Evolutionary conservation across 257 asterid species (phyloP).

Genomic region (Solanum clarkiae): DNA sequence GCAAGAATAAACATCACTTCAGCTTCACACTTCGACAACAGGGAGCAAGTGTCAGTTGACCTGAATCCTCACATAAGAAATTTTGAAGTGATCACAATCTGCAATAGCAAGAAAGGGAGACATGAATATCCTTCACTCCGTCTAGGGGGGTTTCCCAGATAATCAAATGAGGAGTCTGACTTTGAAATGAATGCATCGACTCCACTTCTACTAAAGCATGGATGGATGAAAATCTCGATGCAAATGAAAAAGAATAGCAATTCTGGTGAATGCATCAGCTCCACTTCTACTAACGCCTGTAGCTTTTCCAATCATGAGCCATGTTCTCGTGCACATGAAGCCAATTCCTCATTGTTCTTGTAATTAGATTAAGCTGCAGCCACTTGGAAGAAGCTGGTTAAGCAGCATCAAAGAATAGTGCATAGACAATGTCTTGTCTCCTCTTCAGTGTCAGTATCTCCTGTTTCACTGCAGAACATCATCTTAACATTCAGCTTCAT

Average conservation of each 20-base stretch:
- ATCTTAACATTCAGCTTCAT: not conserved
- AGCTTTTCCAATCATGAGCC: not conserved
- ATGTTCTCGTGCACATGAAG: not conserved
- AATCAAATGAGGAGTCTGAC: not conserved
- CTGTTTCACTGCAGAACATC: slow-evolving; percentile 38
- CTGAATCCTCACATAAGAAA: not conserved
- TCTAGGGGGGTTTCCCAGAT: not conserved
- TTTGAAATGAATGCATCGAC: not conserved
- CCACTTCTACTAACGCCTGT: not conserved
- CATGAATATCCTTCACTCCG: not conserved
- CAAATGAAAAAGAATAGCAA: not conserved
- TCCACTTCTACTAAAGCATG: not conserved
- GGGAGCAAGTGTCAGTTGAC: not conserved
- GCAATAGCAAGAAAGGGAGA: not conserved
- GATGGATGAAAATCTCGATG: not conserved
- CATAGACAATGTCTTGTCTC: slow-evolving; percentile 58
- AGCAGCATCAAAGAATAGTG: slow-evolving; percentile 45
- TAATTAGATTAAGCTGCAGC: not conserved
- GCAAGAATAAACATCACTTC: not conserved
- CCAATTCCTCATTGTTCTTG: not conserved
- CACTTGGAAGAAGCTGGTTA: not conserved
- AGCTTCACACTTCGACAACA: not conserved
- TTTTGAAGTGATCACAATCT: not conserved
- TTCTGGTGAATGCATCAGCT: not conserved
- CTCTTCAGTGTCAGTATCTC: slow-evolving; percentile 51